Evolutionary conservation across 73 alveolate species (phyloP).

Genomic region (Tetrahymena borealis): DNA sequence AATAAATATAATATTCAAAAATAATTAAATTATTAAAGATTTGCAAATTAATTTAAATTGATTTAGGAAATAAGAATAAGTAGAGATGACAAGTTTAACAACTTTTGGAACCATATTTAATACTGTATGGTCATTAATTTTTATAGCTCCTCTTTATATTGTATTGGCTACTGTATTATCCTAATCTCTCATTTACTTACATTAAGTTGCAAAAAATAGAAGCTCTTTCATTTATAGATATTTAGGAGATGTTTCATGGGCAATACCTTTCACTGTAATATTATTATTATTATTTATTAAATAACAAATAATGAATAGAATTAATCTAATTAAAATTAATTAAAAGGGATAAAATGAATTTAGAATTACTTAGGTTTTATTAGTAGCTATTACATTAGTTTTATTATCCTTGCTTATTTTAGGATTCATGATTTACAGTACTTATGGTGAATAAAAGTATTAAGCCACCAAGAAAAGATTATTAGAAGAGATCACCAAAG

Average conservation of each 20-base stretch:
- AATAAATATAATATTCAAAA: background rate
- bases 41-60: background rate
- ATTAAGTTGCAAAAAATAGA: background rate
- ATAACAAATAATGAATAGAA: background rate
- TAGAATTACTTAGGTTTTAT: background rate
- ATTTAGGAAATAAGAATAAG: background rate
- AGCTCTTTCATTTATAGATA: background rate
- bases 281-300: background rate
- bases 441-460: background rate
- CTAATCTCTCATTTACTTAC: background rate
- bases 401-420: background rate
- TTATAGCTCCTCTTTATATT: background rate
- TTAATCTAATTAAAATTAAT: background rate
- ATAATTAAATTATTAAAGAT: background rate
- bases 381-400: background rate
- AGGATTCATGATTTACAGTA: background rate
- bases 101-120: background rate
- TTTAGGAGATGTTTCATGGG: background rate
- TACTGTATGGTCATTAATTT: background rate
- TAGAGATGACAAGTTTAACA: background rate
- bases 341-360: background rate
- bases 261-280: background rate
- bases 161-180: background rate
- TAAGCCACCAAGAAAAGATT: background rate
- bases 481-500: background rate